Base-by-base conservation (phyloP, 2,329 filamentous ascomycete genomes). In the Pseudonectria foliicola region DNA sequence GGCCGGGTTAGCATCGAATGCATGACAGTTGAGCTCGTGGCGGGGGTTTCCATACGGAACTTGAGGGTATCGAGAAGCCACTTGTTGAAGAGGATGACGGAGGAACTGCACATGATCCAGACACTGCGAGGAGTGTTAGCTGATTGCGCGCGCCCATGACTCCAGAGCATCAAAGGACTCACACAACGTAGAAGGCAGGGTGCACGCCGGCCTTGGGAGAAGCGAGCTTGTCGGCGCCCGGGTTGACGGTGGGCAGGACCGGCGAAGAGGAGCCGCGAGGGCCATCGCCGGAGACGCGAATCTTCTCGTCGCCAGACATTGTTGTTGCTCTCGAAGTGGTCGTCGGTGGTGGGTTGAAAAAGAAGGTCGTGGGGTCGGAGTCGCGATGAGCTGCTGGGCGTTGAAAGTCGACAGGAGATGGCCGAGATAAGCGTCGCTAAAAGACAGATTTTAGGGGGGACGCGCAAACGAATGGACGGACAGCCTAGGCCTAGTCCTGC, bases 81-180 rank as follows among this genome's bases (percentile, higher is more conserved):
- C 77, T 98, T 98, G 80, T 98, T 96, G 82, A 95, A 96, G 43
- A 98, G 73, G 61, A 98, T 98, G 58, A 96, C 88, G 53, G 83
- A 86, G 28, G 88, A 95, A 56, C 86, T 94, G 61, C 95, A 73
- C 40, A 80, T 70, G 58, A 98, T 96, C 92, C 92, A 98, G 50
- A 80, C 72, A 53, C 89, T 95, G 62, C 27, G 34, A 21, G n/a
- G 21, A 23, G 25, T 10, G 38, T 50, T 39, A 51, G 44, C 36
- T 37, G 27, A 10, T 7, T 25, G 27, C 25, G 34, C 25, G 34
- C 34, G 25, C 34, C 21, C 33, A 13, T 23, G 16, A 29, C 26
- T 37, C 32, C 13, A 18, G 33, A 12, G 7, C 15, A 1, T 26
- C 29, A 27, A 23, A 33, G 26, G 30, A 68, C 73, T 59, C 63